A percentile compares a stretch with the other conserved stretches of the same genome.
phyloP scores from a whole-genome alignment of 352 stramenopile genomes.

The Pythium vanterpoolii region DNA sequence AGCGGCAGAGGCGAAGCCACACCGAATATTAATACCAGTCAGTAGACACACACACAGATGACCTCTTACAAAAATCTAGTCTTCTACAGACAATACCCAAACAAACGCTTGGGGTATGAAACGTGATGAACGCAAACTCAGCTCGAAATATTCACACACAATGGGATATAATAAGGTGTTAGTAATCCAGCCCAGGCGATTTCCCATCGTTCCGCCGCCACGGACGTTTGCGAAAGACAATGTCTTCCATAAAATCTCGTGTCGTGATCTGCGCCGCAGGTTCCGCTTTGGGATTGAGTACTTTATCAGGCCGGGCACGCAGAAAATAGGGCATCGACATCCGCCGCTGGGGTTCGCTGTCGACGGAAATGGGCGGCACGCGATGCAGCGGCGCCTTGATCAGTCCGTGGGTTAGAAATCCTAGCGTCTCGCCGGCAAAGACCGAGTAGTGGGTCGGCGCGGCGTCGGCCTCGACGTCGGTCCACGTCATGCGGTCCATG shows the following conservation, averaged over 20 bases:
- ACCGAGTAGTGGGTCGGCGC: constrained; percentile 67
- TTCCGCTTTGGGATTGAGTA: constrained; percentile 53
- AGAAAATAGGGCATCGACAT: constrained; percentile 90
- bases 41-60: too few species aligned
- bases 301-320: constrained; percentile 44
- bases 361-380: constrained; percentile 65
- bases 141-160: too few species aligned
- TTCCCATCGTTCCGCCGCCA: constrained; percentile 56
- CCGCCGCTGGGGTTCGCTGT: constrained; percentile 49
- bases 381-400: constrained; percentile 72
- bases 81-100: too few species aligned
- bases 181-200: constrained; percentile 52
- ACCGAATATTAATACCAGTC: too few species aligned
- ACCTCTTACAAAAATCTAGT: too few species aligned
- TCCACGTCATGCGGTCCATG: constrained; percentile 79
- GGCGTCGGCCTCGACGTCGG: constrained; percentile 67
- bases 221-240: constrained; percentile 74
- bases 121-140: too few species aligned
- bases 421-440: constrained; percentile 77
- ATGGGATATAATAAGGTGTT: too few species aligned
- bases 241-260: constrained; percentile 83
- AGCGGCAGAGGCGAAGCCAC: too few species aligned
- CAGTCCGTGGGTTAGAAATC: constrained; percentile 66
- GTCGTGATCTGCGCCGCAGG: constrained; percentile 44
- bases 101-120: too few species aligned